Base-by-base conservation (phyloP, 148 eudicot species). In the Rhododendron ovatum region DNA sequence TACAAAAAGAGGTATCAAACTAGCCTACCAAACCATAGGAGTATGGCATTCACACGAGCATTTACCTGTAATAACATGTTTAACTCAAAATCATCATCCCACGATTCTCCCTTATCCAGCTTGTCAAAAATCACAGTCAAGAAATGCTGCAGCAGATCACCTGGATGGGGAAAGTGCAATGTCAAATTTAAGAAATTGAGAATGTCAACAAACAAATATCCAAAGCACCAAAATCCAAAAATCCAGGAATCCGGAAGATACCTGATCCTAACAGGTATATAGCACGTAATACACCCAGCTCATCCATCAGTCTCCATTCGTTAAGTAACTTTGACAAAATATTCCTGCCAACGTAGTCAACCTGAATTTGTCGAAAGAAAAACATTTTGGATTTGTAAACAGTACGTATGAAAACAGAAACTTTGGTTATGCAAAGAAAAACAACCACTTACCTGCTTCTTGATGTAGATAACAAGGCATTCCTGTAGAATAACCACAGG, bases 1-100 rank as follows among this genome's bases (percentile, higher is more conserved):
- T 83, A 22, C 17, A 65, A 24, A 50, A 67, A 69, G 45, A 69
- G 24, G 53, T 48, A 47, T 28, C 65, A 35, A 73, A 39, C 37
- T 26, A 75, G 2, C 51, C 20, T 0, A 3, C 67, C 83, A 61
- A n/a, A 26, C 35, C 7, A 50, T 28, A 77, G 12, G 82, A 15
- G 26, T 71, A 82, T 73, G 41, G 57, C 53, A 15, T 48, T 30
- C n/a, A 18, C 53, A 55, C 22, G 43, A 57, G 69, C 78, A 78
- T 35, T 74, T 81, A 93, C 99, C 98, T 97, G 99, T 86, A 97
- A 85, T 85, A 94, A 92, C 89, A 94, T 89, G 89, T 95, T 94
- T 87, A 97, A 88, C 94, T 97, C 99, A 93, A 97, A 97, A 90
- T 95, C 98, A 89, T 97, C 99, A 88, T 97, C 98, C 92, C 97